Base-by-base conservation (phyloP, 805 yeast species). In the Candida golubevii region DNA sequence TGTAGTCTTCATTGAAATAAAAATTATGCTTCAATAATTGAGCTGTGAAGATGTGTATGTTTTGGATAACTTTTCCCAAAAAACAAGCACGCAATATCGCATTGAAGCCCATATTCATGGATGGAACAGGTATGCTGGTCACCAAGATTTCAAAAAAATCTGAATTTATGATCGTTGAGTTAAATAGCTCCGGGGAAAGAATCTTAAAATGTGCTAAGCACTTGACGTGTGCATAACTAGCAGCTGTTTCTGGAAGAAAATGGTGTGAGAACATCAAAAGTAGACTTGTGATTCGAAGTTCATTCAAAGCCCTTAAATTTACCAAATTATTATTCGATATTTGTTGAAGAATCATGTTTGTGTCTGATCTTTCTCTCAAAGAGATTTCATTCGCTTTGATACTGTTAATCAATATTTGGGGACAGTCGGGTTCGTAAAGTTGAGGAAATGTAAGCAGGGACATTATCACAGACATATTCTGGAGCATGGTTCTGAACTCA, bases 321-420 rank as follows among this genome's bases (percentile, higher is more conserved):
- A 85, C 71, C 36, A 86, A 53, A 1, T 75, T 62, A 48, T 84
- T 88, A 53, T 80, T 76, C 0, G 88, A 76, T 3, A 88, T 51
- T 45, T 83, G 88, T 34, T 72, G 69, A 2, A 80, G 63, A 0
- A 85, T 57, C 10, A 80, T 50, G 0, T 74, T 74, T 1, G 72
- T 72, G 14, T 60, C 53, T 1, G 66, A 53, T 9, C 35, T 26
- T 0, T 87, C 87, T 46, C 95, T 68, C 28, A 82, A 58, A 0
- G 84, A 65, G 10, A 86, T 78, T 54, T 88, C 96, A 7, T 78
- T 62, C 2, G 86, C 77, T 43, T 79, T 78, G 15, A 85, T 74
- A 0, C 86, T 79, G 51, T 77, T 77, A 1, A 79, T 69, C 12
- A 86, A 55, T 4, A 78, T 50, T 34, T 55, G 55, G 5, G 62